Base-by-base conservation (phyloP, 208 protist genomes). In the Trichomonas gallinae region DNA sequence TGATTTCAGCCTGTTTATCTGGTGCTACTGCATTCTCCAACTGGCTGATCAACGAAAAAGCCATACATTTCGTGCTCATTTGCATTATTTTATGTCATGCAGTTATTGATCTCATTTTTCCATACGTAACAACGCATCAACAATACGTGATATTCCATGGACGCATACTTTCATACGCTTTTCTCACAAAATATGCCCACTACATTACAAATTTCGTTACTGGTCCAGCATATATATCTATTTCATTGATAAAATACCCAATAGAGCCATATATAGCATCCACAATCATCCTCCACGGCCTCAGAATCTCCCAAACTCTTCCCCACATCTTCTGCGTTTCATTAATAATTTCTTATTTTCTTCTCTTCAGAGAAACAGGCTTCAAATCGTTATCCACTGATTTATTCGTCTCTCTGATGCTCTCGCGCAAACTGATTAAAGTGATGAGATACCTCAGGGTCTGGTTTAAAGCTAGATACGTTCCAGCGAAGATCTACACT, bases 141-240 rank as follows among this genome's bases (percentile, higher is more conserved):
- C 9, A 6, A 36, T 93, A 93, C 38, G 11, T 48, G 8, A 11
- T 93, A 17, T 34, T 48, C 4, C 44, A 93, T 51, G 87, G 87
- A 2, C 9, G 44, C 45, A 51, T 93, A 8, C 21, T 93, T 21
- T 26, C 40, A 17, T 34, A 44, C 38, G 46, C 42, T 38, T 93
- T 93, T 36, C 17, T 93, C 0, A 93, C 87, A 1, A 93, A 93
- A 93, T 93, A 93, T 51, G 15, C n/a, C 17, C 87, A 93, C 51
- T 93, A 48, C 38, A 93, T 93, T 38, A 93, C 87, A 9, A 93
- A 93, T 38, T 93, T 93, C 34, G 26, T 93, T 6, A 93, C 87
- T 17, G 87, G 40, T 13, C 87, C 87, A 26, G 40, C 87, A 51
- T 93, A 48, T 93, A 93, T 93, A 26, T 93, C 87, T 34, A 48